Conservation (phyloP, 768 basidiomycete genomes). For the Trametes cubensis region DNA sequence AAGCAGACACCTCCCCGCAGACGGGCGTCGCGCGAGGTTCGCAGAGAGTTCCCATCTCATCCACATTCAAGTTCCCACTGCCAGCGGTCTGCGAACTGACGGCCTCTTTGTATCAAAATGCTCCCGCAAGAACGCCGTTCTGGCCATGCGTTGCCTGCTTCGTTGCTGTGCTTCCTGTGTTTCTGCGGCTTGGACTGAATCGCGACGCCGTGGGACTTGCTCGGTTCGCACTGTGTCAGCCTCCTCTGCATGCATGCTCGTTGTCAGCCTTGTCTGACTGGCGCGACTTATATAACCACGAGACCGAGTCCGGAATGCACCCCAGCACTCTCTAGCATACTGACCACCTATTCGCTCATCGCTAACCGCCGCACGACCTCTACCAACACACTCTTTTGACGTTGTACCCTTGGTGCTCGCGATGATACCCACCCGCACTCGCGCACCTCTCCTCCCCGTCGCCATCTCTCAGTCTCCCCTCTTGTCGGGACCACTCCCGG, state of each 20-base stretch:
- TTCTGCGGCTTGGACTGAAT: background rate
- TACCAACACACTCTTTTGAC: constrained; percentile 2
- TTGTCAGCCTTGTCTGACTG: background rate
- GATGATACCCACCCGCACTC: constrained; percentile 18
- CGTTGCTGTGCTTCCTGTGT: background rate
- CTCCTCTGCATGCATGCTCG: background rate
- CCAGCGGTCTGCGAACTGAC: background rate
- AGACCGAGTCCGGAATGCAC: background rate
- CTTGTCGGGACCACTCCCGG: constrained; percentile 26
- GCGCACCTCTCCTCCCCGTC: constrained; percentile 31
- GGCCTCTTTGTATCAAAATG: background rate
- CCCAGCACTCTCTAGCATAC: constrained; percentile 21
- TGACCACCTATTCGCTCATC: constrained; percentile 1
- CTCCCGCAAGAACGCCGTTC: constrained; percentile 5
- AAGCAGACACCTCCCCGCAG: background rate
- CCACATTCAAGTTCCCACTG: too few species aligned
- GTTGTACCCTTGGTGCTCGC: constrained; percentile 2
- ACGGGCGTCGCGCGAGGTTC: background rate
- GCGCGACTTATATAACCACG: background rate
- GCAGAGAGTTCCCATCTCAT: constrained; percentile 7
- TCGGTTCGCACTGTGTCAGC: constrained; percentile 14
- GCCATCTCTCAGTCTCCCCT: constrained; percentile 37
- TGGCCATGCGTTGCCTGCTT: constrained; percentile 2
- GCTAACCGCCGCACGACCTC: background rate
- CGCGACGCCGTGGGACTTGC: constrained; percentile 1